Conservation (phyloP, 2,329 filamentous ascomycete genomes). For the Zarea fungicola region DNA sequence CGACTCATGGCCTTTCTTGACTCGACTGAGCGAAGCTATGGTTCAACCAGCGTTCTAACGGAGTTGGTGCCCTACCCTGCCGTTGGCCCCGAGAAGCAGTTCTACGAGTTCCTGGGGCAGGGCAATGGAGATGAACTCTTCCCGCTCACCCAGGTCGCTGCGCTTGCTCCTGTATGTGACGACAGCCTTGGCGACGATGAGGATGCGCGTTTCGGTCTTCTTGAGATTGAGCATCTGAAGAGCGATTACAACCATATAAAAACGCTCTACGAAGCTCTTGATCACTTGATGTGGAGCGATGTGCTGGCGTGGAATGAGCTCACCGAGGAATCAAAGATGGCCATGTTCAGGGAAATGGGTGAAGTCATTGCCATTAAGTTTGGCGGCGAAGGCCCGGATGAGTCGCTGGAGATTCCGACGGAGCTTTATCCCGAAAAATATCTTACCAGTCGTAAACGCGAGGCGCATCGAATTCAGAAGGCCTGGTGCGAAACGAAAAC, state of each 20-base stretch:
- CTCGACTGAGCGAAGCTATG: constrained; percentile 54
- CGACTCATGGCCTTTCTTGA: constrained; percentile 61
- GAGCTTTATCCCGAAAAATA: constrained; percentile 53
- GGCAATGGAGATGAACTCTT: constrained; percentile 21
- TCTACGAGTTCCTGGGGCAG: constrained; percentile 39
- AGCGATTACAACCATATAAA: constrained; percentile 15
- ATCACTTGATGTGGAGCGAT: constrained; percentile 44
- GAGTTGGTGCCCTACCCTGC: constrained; percentile 30
- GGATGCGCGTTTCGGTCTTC: constrained; percentile 34
- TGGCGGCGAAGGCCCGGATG: constrained; percentile 34
- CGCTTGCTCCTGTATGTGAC: constrained; percentile 25
- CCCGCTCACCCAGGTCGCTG: constrained; percentile 30
- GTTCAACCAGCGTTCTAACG: constrained; percentile 45
- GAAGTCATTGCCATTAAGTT: constrained; percentile 48
- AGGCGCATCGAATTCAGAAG: constrained; percentile 40
- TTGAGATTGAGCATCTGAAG: constrained; percentile 35
- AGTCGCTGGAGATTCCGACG: constrained; percentile 45
- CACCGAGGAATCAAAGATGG: constrained; percentile 34
- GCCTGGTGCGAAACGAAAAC: constrained; percentile 30
- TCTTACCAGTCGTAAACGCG: constrained; percentile 37
- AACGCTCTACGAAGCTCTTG: constrained; percentile 33
- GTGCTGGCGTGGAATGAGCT: constrained; percentile 33
- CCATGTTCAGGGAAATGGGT: constrained; percentile 39
- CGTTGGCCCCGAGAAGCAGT: constrained; percentile 34
- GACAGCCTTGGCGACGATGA: constrained; percentile 28